Base-by-base conservation (phyloP, 306 rosid species). In the Fragaria vesca region DNA sequence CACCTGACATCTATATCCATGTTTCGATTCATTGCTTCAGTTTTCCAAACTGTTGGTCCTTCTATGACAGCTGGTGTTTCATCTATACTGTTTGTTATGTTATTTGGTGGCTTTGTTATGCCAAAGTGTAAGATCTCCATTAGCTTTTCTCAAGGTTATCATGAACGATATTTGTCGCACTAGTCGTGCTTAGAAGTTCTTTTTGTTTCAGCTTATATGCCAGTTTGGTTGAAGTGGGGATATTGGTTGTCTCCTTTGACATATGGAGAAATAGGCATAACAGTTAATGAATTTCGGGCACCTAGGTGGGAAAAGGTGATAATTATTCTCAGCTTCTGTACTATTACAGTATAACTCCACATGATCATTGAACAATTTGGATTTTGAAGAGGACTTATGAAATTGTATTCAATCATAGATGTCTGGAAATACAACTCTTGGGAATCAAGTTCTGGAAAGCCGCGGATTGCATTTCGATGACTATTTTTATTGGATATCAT, bases 401-500 rank as follows among this genome's bases (percentile, higher is more conserved):
- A 12, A 17, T 76, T 36, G 21, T 58, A 26, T 78, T 67, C 15
- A 12, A 45, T 45, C 65, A 46, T 48, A 74, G 83, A 71, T 80
- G 15, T 55, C 79, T 20, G 42, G n/a, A 73, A 83, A 81, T 80
- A 69, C 79, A 16, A 80, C 85, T 9, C 74, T 85, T 6, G 87
- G 88, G 24, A 71, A 6, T 30, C 71, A 85, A 80, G 67, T 58
- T 0, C 83, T 87, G 51, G 77, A 78, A 78, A 85, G 85, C 55
- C 89, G 70, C 38, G 91, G 91, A 9, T 55, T 87, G 2, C 60
- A 85, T 71, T 87, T 73, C 24, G 72, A 72, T 34, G 72, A 68
- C 42, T 55, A 81, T 32, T 47, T 70, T 28, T 87, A 81, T 38
- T 85, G 91, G 91, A 85, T 87, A 66, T 87, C 91, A 71, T 15